Base-by-base conservation (phyloP, 2,329 filamentous ascomycete species). In the Paecilomyces sp. region DNA sequence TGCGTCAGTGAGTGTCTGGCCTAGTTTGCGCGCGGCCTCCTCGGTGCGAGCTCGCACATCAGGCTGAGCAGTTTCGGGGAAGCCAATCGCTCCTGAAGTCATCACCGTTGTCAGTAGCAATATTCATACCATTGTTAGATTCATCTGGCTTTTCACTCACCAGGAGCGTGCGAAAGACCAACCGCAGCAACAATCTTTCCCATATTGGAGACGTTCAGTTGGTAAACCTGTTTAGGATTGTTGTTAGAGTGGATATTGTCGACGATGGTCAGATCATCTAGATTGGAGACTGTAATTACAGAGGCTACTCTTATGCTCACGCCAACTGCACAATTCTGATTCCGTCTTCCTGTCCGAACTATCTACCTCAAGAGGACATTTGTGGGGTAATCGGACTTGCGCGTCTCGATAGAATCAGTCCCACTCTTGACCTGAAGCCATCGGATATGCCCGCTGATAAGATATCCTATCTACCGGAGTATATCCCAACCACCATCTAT, bases 11-110 rank as follows among this genome's bases (percentile, higher is more conserved):
- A 71, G 62, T 1, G 65, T 67, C 28, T 68, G 64, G 30, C 66
- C 69, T 9, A 71, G 65, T 33, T 65, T 65, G 18, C 61, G 61
- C 3, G 67, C 67, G n/a, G 69, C 68, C 12, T 60, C 63, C 59
- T 71, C 67, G 9, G 67, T 67, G 33, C 65, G 64, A 30, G 58
- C 59, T 11, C 69, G 62, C 15, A 64, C 64, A n/a, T 65, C 62
- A 7, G 65, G 62, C 8, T 65, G 58, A n/a, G 67, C 63, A 13
- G 68, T 70, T 57, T 70, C 68, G 24, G 67, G 66, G 60, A 71
- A 70, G 30, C 62, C 69, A 55, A 71, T 63, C 7, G 67, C 67
- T 8, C 67, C 53, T 55, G 25, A 13, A 4, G 31, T 25, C 34
- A 36, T 36, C 34, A 36, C 15, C 22, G 22, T 22, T 22, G 22